Evolutionary conservation across 768 basidiomycete species (phyloP).

Genomic region (Leccinum ochraceum): DNA sequence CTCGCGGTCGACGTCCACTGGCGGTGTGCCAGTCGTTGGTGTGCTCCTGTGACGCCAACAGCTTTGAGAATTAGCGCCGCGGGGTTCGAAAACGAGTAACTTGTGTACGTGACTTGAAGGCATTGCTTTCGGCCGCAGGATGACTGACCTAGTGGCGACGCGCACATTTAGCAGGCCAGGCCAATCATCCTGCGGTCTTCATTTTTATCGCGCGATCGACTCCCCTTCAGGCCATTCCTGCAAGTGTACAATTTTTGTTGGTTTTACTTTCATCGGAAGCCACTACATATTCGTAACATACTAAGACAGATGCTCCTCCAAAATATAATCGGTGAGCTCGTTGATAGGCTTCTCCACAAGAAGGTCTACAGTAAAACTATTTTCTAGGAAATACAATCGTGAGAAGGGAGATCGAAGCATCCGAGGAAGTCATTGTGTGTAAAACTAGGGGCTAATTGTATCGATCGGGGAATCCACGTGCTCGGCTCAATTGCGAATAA

Average conservation of each 20-base stretch:
- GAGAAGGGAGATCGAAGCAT: no score
- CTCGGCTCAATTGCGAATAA: conserved; percentile 3
- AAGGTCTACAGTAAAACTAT: no score
- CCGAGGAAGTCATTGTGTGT: no score
- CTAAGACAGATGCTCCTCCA: no score
- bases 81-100: conserved; percentile 15
- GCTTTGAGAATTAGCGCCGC: conserved; percentile 3
- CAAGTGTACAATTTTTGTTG: no score
- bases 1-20: background rate
- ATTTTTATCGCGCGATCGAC: conserved; percentile 7
- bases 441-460: background rate
- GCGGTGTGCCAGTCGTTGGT: background rate
- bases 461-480: conserved; percentile 8
- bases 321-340: no score
- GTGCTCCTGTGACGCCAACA: no score
- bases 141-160: conserved; percentile 8
- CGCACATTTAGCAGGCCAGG: background rate
- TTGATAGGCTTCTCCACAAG: no score
- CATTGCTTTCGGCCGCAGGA: background rate
- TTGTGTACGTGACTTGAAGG: no score
- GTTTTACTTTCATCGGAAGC: no score
- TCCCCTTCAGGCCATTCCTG: background rate
- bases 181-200: background rate
- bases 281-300: no score
- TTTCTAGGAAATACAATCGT: no score